Evolutionary conservation across 2,329 filamentous ascomycete genomes (phyloP).

Genomic region (Trichoderma sp.): DNA sequence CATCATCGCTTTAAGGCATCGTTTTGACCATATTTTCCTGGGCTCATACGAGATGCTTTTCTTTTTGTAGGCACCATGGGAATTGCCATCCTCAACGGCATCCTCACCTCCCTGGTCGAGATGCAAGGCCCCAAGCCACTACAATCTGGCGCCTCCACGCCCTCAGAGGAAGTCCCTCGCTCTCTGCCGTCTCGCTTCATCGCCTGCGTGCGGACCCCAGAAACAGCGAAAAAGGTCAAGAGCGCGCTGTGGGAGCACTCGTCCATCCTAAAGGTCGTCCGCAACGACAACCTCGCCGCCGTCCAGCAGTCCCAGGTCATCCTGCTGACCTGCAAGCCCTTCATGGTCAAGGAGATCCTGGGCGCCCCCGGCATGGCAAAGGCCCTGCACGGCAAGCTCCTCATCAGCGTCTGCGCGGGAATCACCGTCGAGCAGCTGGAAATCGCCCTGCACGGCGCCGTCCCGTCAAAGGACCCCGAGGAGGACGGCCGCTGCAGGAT

Average conservation of each 20-base stretch:
- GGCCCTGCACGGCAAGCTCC: constrained; percentile 73
- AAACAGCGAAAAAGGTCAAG: constrained; percentile 67
- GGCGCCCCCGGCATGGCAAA: constrained; percentile 64
- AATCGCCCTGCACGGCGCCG: constrained; percentile 57
- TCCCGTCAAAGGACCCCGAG: constrained; percentile 46
- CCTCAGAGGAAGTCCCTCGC: constrained; percentile 48
- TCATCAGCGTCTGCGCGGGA: constrained; percentile 80
- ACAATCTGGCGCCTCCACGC: constrained; percentile 46
- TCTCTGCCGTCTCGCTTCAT: constrained; percentile 73
- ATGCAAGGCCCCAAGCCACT: constrained; percentile 48
- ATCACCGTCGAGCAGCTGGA: constrained; percentile 69
- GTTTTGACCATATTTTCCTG: not conserved
- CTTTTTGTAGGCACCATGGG: constrained; percentile 69
- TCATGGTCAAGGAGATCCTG: constrained; percentile 68
- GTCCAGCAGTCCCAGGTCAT: constrained; percentile 69
- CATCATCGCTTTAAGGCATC: not conserved
- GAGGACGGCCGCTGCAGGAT: constrained; percentile 57
- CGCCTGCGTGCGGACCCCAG: constrained; percentile 71
- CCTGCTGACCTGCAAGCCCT: constrained; percentile 77
- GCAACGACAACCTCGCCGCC: constrained; percentile 69
- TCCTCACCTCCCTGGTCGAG: constrained; percentile 66
- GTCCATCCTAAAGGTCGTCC: constrained; percentile 61
- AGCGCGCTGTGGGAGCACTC: constrained; percentile 63
- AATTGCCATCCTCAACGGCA: constrained; percentile 77
- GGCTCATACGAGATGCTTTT: not conserved